Percentiles rank a stretch among this genome's conserved stretches.
phyloP scores from a whole-genome alignment of 768 basidiomycete species.

The Basidioascus undulatus region DNA sequence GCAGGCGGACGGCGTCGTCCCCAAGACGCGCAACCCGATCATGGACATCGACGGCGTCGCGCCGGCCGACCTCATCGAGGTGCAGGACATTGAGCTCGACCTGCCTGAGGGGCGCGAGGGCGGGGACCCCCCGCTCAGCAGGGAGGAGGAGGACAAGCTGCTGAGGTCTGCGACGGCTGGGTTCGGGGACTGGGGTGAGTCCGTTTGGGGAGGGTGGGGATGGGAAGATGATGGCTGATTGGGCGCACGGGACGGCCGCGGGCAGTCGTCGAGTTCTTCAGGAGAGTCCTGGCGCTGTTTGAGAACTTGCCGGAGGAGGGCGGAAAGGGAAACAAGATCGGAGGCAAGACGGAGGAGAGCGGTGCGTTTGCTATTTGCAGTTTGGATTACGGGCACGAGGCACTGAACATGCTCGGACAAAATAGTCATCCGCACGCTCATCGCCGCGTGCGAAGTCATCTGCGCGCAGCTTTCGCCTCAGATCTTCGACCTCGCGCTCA shows the following conservation, averaged over 20 bases:
- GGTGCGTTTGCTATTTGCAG: too few species aligned
- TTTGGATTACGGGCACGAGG: too few species aligned
- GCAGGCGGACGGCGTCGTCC: too few species aligned
- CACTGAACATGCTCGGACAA: too few species aligned
- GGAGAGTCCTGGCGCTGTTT: constrained; percentile 50
- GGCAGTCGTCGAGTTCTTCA: constrained; percentile 54
- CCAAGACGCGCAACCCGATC: too few species aligned
- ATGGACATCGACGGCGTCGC: constrained; percentile 14
- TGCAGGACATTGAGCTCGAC: constrained; percentile 9
- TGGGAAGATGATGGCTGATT: too few species aligned
- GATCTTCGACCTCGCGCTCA: constrained; percentile 63
- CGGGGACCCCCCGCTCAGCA: constrained; percentile 22
- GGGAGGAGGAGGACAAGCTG: constrained; percentile 45
- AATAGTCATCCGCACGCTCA: too few species aligned
- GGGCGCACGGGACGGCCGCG: too few species aligned
- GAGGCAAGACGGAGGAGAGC: constrained; percentile 21
- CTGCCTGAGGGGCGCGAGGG: constrained; percentile 11
- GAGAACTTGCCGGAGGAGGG: constrained; percentile 70
- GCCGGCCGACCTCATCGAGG: constrained; percentile 7
- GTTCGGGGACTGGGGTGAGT: constrained; percentile 68
- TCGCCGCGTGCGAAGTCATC: constrained; percentile 53
- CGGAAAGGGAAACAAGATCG: constrained; percentile 44
- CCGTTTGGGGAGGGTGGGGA: too few species aligned
- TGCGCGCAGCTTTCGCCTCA: constrained; percentile 47
- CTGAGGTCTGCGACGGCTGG: constrained; percentile 45